Evolutionary conservation across 2,329 filamentous ascomycete species (phyloP), one percentile per base, ranked within the genome.

Genomic region (Alternaria panax): DNA sequence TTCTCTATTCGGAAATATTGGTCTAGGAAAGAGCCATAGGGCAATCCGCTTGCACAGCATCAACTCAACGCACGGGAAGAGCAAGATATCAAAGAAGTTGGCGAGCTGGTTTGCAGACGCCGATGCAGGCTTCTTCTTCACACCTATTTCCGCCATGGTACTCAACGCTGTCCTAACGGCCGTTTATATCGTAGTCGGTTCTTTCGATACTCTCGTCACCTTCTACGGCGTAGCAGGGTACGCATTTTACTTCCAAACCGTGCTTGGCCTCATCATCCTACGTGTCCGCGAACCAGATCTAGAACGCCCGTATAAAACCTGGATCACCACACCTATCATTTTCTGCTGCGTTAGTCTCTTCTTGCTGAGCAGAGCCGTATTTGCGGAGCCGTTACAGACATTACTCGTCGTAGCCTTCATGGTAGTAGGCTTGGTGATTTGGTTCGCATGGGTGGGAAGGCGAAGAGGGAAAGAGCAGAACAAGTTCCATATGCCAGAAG

Each of bases 331-430:
- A 2, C 95, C 95, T 11, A 94, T 99, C 66, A 94, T 97, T 57
- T 99, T 99, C 77, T 99, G 95, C 85, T 99, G 95, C 74, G 95
- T 99, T 38, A 96, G 92, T 75, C 79, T 99, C 65, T 99, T 99
- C 75, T 79, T 99, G 65, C 86, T 99, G 41, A 93, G 89, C 73
- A 85, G 95, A 51, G 93, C 93, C 4, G 88, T 98, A 14, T 95
- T 99, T 74, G 91, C 93, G 14, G 90, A 97, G 79, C 95, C 95
- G 5, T 70, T 96, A 51, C 93, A 99, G 83, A 97, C 94, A 0
- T 76, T 97, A 24, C 87, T 94, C 22, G 95, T 99, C 7, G 82
- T 97, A 6, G 89, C 82, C 0, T 99, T 98, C 72, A 91, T 97
- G 60, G 82, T 90, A 5, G 89, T 88, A 0, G 95, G 95, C 1